These are phyloP conservation scores for Fusarium torreyae DNA, from an alignment of 2,329 filamentous ascomycete genomes.

Conservation along the genomic window DNA sequence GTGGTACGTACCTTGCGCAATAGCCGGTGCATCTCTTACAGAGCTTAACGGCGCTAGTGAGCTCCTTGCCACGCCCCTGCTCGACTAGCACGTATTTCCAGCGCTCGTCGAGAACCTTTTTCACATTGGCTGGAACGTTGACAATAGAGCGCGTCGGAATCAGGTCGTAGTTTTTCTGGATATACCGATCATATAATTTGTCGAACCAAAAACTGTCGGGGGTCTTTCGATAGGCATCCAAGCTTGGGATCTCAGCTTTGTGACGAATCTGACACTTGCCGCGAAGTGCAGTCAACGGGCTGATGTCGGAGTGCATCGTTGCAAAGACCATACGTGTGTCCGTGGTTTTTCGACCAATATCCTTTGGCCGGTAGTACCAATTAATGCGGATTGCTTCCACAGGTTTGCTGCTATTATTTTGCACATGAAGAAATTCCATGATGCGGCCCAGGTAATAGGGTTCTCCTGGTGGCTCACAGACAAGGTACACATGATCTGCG, in stretches of 20 bases:
- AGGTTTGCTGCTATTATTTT: conserved; percentile 79
- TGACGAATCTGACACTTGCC: conserved; percentile 95
- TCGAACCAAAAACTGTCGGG: conserved; percentile 97
- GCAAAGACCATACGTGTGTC: conserved; percentile 94
- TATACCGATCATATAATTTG: conserved; percentile 97
- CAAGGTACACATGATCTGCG: conserved; percentile 87
- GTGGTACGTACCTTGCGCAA: conserved; percentile 82
- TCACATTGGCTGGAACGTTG: conserved; percentile 95
- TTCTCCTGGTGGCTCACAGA: conserved; percentile 97
- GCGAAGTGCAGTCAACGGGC: conserved; percentile 90
- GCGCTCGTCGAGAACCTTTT: conserved; percentile 93
- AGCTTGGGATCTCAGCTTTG: conserved; percentile 84
- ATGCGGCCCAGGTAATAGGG: conserved; percentile 98
- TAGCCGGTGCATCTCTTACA: conserved; percentile 95
- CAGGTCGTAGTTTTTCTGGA: conserved; percentile 97
- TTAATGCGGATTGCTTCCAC: conserved; percentile 94
- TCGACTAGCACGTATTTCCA: conserved; percentile 98
- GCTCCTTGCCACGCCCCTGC: conserved; percentile 91
- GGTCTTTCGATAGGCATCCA: conserved; percentile 87
- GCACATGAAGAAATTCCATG: conserved; percentile 94
- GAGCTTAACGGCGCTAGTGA: conserved; percentile 94
- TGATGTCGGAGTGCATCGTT: conserved; percentile 98
- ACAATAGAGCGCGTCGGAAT: conserved; percentile 93
- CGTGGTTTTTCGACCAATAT: conserved; percentile 91
- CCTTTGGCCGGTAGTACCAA: conserved; percentile 97